Evolutionary conservation across 192 early-diverging fungal species (phyloP).

Genomic region (Coemansia umbellata): DNA sequence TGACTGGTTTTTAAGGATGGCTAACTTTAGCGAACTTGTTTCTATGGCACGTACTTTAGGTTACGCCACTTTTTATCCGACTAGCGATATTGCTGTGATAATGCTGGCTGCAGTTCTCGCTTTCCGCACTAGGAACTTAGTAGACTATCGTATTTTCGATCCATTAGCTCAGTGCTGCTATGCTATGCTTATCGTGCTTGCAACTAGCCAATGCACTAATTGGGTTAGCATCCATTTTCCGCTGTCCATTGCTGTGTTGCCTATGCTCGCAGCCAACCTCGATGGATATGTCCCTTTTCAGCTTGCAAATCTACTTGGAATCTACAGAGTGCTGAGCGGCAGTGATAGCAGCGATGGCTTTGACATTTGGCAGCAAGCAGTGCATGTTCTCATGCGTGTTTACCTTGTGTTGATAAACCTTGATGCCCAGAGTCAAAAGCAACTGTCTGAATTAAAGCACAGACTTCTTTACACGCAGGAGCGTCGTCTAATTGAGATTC

Average conservation of each 20-base stretch:
- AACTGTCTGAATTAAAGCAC: neutral
- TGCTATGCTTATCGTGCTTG: neutral
- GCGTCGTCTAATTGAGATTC: constrained; percentile 16
- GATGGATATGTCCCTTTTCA: neutral
- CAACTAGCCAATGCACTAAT: neutral
- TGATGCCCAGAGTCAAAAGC: neutral
- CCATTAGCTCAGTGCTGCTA: neutral
- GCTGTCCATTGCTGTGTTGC: neutral
- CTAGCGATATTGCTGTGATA: neutral
- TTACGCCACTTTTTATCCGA: neutral
- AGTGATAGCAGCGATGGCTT: neutral
- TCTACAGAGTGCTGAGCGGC: neutral
- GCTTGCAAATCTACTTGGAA: neutral
- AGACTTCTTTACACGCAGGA: constrained; percentile 16
- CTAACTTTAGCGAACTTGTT: neutral
- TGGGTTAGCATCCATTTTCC: neutral
- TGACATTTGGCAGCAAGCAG: neutral
- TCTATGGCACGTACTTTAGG: neutral
- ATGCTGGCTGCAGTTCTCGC: neutral
- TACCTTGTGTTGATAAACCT: constrained; percentile 10
- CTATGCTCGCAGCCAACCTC: neutral
- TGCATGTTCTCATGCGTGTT: neutral
- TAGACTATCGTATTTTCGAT: too few species aligned
- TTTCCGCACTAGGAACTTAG: too few species aligned
- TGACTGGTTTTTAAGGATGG: too few species aligned